These are phyloP conservation scores for Wickerhamomyces canadensis DNA, from an alignment of 805 yeast species.

Conservation along the genomic window DNA sequence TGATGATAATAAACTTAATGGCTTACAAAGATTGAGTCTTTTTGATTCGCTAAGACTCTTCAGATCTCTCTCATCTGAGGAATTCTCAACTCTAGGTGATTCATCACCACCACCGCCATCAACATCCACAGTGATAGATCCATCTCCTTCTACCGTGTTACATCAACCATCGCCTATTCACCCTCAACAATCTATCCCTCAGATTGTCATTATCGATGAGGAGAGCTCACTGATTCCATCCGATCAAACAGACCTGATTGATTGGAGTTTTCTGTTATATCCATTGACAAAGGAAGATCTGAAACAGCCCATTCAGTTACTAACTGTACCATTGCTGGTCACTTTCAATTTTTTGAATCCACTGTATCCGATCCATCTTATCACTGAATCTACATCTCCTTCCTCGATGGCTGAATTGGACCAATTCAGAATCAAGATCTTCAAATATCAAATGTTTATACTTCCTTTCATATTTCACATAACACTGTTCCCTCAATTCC, in stretches of 20 bases:
- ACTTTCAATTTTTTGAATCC: conserved; percentile 12
- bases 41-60: conserved; percentile 34
- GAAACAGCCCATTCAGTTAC: background rate
- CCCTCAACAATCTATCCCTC: no score
- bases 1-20: conserved; percentile 18
- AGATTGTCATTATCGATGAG: no score
- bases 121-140: background rate
- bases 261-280: background rate
- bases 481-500: background rate
- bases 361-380: conserved; percentile 6
- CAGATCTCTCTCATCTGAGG: conserved; percentile 3
- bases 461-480: conserved; percentile 11
- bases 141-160: no score
- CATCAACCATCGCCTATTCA: no score
- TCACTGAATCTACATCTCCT: background rate
- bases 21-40: conserved; percentile 29
- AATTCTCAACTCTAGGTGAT: background rate
- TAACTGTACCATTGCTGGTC: background rate
- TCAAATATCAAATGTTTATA: conserved; percentile 25
- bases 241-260: no score
- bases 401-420: no score
- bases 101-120: background rate
- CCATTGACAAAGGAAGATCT: background rate
- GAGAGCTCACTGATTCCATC: no score
- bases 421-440: conserved; percentile 13